These are phyloP conservation scores for Fallopia convolvulus DNA, from an alignment of 148 eudicot species.

Conservation along the genomic window DNA sequence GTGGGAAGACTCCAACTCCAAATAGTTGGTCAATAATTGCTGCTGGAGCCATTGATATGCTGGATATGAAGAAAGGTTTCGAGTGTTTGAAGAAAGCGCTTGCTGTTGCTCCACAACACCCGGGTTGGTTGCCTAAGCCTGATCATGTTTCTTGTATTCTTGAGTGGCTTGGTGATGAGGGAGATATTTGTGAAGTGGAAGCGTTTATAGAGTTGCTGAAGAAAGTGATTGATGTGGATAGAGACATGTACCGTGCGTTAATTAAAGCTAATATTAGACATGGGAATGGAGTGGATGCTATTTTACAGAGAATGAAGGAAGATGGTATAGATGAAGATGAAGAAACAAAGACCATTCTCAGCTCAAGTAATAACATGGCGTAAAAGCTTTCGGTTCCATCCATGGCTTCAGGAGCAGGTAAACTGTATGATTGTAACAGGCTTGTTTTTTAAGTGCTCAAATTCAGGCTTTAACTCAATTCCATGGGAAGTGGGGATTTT, in stretches of 20 bases:
- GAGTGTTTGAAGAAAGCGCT: constrained; percentile 43
- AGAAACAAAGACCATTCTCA: constrained; percentile 16
- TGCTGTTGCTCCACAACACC: constrained; percentile 25
- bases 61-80: constrained; percentile 30
- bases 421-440: not conserved
- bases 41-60: constrained; percentile 27
- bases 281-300: constrained; percentile 17
- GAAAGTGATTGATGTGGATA: constrained; percentile 17
- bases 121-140: constrained; percentile 43
- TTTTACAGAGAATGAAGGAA: constrained; percentile 28
- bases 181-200: constrained; percentile 30
- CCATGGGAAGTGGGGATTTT: not conserved
- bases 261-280: constrained; percentile 17
- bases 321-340: constrained; percentile 25
- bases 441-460: not conserved
- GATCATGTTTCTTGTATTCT: constrained; percentile 20
- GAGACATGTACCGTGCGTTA: constrained; percentile 22
- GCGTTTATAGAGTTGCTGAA: constrained; percentile 30
- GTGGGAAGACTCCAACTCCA: constrained; percentile 37
- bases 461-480: not conserved
- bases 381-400: not conserved
- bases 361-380: not conserved
- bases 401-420: not conserved
- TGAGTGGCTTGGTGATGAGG: constrained; percentile 37
- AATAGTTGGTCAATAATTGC: constrained; percentile 42